phyloP scores from a whole-genome alignment of 495 filamentous ascomycete genomes.

The Penicillium bovifimosum region DNA sequence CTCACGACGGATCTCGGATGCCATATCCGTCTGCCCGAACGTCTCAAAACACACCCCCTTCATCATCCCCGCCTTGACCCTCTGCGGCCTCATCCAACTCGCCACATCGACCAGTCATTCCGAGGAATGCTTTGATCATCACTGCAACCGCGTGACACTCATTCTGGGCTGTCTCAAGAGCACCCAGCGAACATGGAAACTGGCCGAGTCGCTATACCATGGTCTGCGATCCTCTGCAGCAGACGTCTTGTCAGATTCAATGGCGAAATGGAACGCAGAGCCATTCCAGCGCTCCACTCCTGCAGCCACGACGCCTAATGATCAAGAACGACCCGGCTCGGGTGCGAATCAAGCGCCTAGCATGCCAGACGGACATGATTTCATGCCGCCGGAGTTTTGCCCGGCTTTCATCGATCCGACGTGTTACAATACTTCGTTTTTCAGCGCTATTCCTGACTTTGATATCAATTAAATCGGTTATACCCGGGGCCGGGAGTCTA shows the following conservation, averaged over 20 bases:
- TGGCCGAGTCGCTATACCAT: slow-evolving; percentile 28
- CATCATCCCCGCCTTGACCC: slow-evolving; percentile 26
- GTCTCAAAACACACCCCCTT: slow-evolving; percentile 37
- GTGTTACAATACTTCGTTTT: slow-evolving; percentile 25
- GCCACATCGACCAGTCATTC: slow-evolving; percentile 33
- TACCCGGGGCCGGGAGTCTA: slow-evolving; percentile 1
- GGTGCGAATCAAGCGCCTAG: slow-evolving; percentile 10
- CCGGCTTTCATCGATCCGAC: slow-evolving; percentile 27
- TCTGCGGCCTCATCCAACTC: slow-evolving; percentile 38
- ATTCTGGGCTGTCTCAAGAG: slow-evolving; percentile 37
- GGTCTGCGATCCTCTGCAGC: slow-evolving; percentile 29
- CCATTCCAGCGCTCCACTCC: slow-evolving; percentile 24
- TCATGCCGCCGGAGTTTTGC: slow-evolving; percentile 24
- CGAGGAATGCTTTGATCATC: slow-evolving; percentile 38
- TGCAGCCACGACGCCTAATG: slow-evolving; percentile 17
- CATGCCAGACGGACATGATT: slow-evolving; percentile 23
- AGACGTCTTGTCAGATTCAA: slow-evolving; percentile 28
- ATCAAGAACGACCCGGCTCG: slow-evolving; percentile 15
- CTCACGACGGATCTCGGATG: slow-evolving; percentile 34
- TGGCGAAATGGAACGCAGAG: slow-evolving; percentile 30
- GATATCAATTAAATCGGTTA: slow-evolving; percentile 15
- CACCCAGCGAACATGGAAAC: slow-evolving; percentile 29
- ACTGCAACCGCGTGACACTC: slow-evolving; percentile 38
- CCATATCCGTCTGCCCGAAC: slow-evolving; percentile 35
- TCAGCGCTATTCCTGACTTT: slow-evolving; percentile 20